phyloP scores from a whole-genome alignment of 768 basidiomycete species.

The Galerina sulciceps region DNA sequence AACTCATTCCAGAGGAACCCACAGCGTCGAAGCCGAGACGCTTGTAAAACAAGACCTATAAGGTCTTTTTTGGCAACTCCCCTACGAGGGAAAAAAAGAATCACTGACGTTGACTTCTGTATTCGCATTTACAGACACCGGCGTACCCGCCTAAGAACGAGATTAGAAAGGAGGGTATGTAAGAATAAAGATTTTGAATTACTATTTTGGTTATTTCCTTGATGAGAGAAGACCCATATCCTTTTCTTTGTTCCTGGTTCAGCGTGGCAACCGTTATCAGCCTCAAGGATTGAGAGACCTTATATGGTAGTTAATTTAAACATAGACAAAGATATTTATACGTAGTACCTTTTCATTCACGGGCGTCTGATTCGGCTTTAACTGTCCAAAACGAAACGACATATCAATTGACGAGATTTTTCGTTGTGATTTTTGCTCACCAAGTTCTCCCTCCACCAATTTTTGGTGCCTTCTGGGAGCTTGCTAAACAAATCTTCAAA shows the following conservation, averaged over 20 bases:
- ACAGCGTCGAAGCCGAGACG: background rate
- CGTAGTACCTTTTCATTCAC: background rate
- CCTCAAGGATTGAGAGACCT: background rate
- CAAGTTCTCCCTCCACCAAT: no score
- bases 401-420: no score
- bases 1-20: background rate
- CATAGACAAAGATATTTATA: background rate
- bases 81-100: background rate
- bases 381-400: no score
- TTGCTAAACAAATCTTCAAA: no score
- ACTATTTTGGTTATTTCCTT: background rate
- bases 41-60: constrained; percentile 4
- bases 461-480: no score
- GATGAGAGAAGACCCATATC: background rate
- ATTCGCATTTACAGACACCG: background rate
- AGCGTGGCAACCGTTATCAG: background rate
- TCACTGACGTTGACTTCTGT: background rate
- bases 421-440: no score
- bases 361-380: background rate
- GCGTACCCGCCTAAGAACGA: no score
- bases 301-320: no score
- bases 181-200: background rate
- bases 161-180: background rate
- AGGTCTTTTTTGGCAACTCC: background rate
- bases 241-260: background rate